These are phyloP conservation scores for Aspergillus fijiensis DNA, from an alignment of 2,329 filamentous ascomycete genomes.

Conservation along the genomic window DNA sequence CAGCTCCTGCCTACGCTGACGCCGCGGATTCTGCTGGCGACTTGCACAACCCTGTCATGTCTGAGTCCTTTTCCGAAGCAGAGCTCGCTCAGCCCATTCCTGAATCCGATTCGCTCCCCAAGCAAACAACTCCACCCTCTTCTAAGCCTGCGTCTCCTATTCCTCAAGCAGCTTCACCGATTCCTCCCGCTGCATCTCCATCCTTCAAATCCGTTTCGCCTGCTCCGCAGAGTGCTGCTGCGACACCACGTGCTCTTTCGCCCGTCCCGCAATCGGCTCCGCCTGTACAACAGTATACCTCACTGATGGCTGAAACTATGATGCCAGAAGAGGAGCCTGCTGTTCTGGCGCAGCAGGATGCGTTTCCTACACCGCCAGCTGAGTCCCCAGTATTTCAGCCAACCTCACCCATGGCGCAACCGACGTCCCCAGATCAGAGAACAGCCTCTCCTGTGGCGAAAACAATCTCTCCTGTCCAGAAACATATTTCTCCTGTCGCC, in stretches of 20 bases:
- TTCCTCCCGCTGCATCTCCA: conserved; percentile 9
- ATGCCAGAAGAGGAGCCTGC: conserved; percentile 14
- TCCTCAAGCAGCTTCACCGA: conserved; percentile 13
- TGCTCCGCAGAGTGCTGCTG: conserved; percentile 6
- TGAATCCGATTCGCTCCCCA: conserved; percentile 7
- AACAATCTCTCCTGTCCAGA: conserved; percentile 16
- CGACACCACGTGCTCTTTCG: conserved; percentile 13
- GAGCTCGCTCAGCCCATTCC: conserved; percentile 11
- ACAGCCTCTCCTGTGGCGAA: conserved; percentile 20
- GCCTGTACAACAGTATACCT: conserved; percentile 15
- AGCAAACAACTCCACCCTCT: conserved; percentile 15
- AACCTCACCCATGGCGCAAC: conserved; percentile 12
- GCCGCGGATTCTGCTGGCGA: conserved; percentile 13
- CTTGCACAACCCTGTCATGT: conserved; percentile 16
- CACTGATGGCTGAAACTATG: conserved; percentile 11
- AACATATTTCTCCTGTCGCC: conserved; percentile 22
- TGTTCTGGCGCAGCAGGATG: conserved; percentile 11
- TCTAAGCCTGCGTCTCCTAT: conserved; percentile 20
- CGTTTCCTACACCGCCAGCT: conserved; percentile 16
- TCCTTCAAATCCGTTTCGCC: conserved; percentile 19
- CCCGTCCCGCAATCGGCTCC: conserved; percentile 11
- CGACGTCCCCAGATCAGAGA: conserved; percentile 18
- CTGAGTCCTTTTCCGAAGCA: conserved; percentile 12
- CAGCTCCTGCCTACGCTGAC: conserved; percentile 24
- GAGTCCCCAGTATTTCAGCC: conserved; percentile 17